A percentile compares a stretch with the other conserved stretches of the same genome.
These are phyloP conservation scores for Pleurotus giganteus DNA, from an alignment of 768 basidiomycete species.

Conservation along the genomic window DNA sequence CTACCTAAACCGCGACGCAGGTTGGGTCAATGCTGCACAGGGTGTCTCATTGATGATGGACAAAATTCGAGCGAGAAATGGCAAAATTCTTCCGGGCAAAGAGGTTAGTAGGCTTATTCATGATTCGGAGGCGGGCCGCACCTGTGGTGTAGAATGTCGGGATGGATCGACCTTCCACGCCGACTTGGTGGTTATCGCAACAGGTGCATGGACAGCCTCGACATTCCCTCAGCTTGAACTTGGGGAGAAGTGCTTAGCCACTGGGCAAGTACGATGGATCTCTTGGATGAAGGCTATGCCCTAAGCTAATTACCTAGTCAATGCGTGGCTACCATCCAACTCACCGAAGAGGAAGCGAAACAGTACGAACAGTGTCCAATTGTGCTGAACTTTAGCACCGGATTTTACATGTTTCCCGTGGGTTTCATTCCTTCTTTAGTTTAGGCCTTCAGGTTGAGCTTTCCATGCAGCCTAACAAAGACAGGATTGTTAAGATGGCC, in stretches of 20 bases:
- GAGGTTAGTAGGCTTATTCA: constrained; percentile 50
- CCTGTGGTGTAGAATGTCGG: constrained; percentile 58
- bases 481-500: constrained; percentile 74
- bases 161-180: constrained; percentile 57
- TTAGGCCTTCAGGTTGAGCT: not conserved
- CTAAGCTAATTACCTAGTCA: constrained; percentile 48
- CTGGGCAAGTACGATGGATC: constrained; percentile 56
- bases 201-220: constrained; percentile 86
- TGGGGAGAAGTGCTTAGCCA: constrained; percentile 59
- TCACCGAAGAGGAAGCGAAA: constrained; percentile 67
- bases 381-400: constrained; percentile 66
- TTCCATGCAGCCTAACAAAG: constrained; percentile 56
- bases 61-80: constrained; percentile 58
- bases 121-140: constrained; percentile 28
- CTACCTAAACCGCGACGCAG: constrained; percentile 74
- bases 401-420: constrained; percentile 86
- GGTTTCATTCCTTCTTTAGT: constrained; percentile 18
- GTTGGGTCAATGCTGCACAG: constrained; percentile 81
- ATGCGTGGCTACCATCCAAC: constrained; percentile 71
- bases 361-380: constrained; percentile 64
- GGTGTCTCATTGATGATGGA: constrained; percentile 55
- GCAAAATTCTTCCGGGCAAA: constrained; percentile 55
- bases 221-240: constrained; percentile 62
- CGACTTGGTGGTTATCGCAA: constrained; percentile 64
- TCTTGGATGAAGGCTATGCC: not conserved